Percentiles rank a stretch among this genome's conserved stretches.
Conservation (phyloP, 192 early-diverging fungal genomes). For the Gigaspora rosea region DNA sequence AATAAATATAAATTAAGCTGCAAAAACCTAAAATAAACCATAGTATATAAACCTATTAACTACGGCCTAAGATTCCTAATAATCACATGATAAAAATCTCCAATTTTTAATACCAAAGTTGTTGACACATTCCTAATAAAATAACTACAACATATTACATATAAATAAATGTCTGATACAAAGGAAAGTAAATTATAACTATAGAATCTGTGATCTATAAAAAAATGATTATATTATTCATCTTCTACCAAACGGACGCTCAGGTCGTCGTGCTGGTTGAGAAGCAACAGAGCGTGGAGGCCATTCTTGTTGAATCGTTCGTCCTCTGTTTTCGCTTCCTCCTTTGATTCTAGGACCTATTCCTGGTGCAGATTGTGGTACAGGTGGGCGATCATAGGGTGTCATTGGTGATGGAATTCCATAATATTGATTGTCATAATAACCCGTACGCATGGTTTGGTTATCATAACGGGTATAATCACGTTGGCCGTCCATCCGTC, state of each 20-base stretch:
- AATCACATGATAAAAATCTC: no score
- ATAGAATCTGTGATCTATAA: no score
- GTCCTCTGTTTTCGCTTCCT: slow-evolving; percentile 20
- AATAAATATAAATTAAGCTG: no score
- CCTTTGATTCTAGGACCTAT: slow-evolving; percentile 26
- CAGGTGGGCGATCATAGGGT: slow-evolving; percentile 31
- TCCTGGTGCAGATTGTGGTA: slow-evolving; percentile 24
- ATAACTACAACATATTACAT: no score
- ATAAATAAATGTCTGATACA: no score
- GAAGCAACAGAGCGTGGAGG: slow-evolving; percentile 24
- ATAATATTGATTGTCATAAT: slow-evolving; percentile 34
- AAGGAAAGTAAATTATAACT: no score
- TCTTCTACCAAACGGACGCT: slow-evolving; percentile 29
- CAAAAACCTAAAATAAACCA: no score
- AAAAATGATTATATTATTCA: background rate
- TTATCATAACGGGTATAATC: slow-evolving; percentile 30
- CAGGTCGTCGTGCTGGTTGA: slow-evolving; percentile 23
- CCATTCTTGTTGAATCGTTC: slow-evolving; percentile 29
- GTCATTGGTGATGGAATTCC: slow-evolving; percentile 25
- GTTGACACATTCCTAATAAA: no score
- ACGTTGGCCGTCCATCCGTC: slow-evolving; percentile 28
- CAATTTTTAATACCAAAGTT: no score
- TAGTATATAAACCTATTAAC: no score
- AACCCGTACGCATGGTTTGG: slow-evolving; percentile 27
- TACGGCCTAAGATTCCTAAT: no score